These are phyloP conservation scores for Pseudonitzschia multiseries DNA, from an alignment of 108 stramenopile species.

Conservation along the genomic window DNA sequence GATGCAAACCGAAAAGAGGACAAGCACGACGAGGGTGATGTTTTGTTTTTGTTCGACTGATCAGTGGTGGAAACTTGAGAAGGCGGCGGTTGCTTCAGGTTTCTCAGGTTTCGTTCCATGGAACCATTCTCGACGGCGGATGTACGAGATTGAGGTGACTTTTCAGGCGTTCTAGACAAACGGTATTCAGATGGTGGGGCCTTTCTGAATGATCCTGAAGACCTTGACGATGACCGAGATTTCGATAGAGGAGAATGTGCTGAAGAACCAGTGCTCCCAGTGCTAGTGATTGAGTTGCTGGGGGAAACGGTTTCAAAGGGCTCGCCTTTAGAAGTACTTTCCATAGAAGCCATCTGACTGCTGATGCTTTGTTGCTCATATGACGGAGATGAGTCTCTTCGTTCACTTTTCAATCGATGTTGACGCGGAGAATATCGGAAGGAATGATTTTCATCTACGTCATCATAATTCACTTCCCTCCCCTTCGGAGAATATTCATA, in stretches of 20 bases:
- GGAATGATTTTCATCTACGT: neutral
- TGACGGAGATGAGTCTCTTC: constrained; percentile 1
- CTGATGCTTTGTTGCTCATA: constrained; percentile 5
- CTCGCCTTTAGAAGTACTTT: neutral
- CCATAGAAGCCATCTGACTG: constrained; percentile 15
- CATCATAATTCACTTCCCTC: neutral
- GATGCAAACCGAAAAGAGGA: neutral
- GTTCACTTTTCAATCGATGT: neutral
- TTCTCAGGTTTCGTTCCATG: neutral
- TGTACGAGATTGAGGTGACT: neutral
- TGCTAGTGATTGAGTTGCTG: too few species aligned
- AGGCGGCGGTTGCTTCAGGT: neutral
- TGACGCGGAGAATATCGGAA: neutral
- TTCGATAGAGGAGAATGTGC: neutral
- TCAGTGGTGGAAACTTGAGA: too few species aligned
- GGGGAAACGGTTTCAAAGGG: neutral
- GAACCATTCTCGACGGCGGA: neutral
- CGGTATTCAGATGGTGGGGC: constrained; percentile 7
- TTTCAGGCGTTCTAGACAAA: neutral
- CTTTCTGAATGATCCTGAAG: neutral
- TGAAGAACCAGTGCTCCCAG: neutral
- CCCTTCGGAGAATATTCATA: neutral
- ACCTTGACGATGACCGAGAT: neutral
- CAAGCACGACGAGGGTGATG: neutral
- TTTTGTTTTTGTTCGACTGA: neutral